A percentile compares a stretch with the other conserved stretches of the same genome.
phyloP scores from a whole-genome alignment of 2,329 filamentous ascomycete species.

The Talaromyces atroroseus region DNA sequence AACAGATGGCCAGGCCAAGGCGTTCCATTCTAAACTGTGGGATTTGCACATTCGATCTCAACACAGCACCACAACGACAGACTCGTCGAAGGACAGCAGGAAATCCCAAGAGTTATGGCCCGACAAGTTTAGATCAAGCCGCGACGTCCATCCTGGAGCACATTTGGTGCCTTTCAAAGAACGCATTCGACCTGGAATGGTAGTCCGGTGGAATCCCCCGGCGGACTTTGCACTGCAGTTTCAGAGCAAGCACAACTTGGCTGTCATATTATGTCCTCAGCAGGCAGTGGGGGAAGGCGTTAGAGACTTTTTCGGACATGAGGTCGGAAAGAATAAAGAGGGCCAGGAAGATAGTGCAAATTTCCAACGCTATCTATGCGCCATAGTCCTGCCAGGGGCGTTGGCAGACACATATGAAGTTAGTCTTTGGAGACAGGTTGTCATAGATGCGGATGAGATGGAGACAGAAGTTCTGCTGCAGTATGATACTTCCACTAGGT shows the following conservation, averaged over 20 bases:
- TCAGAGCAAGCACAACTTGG: background rate
- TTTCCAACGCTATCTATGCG: conserved; percentile 31
- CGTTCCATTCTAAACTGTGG: background rate
- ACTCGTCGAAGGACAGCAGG: background rate
- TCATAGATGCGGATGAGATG: conserved; percentile 34
- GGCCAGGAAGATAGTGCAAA: too few species aligned
- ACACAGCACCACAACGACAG: background rate
- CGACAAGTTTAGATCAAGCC: background rate
- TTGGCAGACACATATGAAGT: conserved; percentile 37
- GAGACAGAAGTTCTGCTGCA: conserved; percentile 40
- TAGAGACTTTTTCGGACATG: background rate
- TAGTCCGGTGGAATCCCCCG: background rate
- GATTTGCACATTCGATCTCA: conserved; percentile 2
- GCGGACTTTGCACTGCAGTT: background rate
- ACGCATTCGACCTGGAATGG: conserved; percentile 2
- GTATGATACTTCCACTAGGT: conserved; percentile 41
- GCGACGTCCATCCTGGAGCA: background rate
- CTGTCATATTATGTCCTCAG: background rate
- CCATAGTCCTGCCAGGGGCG: conserved; percentile 30
- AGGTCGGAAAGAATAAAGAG: background rate
- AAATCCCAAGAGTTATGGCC: background rate
- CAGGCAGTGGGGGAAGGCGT: background rate
- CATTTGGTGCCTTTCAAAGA: background rate
- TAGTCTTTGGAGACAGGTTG: conserved; percentile 35
- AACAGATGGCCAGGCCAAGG: background rate